phyloP scores from a whole-genome alignment of 75 land plant genomes.

The Isoetes taiwanensis region DNA sequence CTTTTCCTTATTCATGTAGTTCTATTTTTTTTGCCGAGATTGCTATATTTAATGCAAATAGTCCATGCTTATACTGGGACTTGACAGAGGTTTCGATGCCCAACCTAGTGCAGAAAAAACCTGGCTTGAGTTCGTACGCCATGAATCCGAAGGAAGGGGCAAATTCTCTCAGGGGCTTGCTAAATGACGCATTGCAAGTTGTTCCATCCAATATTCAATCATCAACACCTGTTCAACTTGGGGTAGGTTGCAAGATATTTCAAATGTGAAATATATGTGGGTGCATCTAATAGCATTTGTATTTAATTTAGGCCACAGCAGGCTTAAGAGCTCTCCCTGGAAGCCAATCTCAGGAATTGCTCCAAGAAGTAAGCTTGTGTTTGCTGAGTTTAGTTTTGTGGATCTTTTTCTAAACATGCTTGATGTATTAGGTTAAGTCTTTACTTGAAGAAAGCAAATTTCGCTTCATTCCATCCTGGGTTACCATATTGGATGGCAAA shows the following conservation, averaged over 20 bases:
- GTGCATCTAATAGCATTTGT: not conserved
- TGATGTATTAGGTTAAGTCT: slow-evolving; percentile 41
- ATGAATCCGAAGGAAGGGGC: slow-evolving; percentile 55
- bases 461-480: slow-evolving; percentile 58
- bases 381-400: not conserved
- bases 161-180: slow-evolving; percentile 42
- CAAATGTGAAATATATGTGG: not conserved
- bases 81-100: too few relatives aligned
- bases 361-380: slow-evolving; percentile 49
- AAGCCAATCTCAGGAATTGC: slow-evolving; percentile 53
- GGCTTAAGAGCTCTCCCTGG: slow-evolving; percentile 72
- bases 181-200: slow-evolving; percentile 50
- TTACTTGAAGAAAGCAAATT: slow-evolving; percentile 52
- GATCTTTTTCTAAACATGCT: not conserved
- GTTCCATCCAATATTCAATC: slow-evolving; percentile 41
- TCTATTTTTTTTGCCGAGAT: too few relatives aligned
- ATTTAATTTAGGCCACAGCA: slow-evolving; percentile 70
- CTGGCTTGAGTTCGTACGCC: slow-evolving; percentile 76
- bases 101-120: slow-evolving; percentile 45
- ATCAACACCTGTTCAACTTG: slow-evolving; percentile 80
- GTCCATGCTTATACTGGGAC: too few relatives aligned
- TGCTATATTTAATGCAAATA: too few relatives aligned
- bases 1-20: too few relatives aligned
- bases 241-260: slow-evolving; percentile 29
- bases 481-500: slow-evolving; percentile 79